phyloP scores from a whole-genome alignment of 2,329 filamentous ascomycete genomes.

The Lachnellula occidentalis region DNA sequence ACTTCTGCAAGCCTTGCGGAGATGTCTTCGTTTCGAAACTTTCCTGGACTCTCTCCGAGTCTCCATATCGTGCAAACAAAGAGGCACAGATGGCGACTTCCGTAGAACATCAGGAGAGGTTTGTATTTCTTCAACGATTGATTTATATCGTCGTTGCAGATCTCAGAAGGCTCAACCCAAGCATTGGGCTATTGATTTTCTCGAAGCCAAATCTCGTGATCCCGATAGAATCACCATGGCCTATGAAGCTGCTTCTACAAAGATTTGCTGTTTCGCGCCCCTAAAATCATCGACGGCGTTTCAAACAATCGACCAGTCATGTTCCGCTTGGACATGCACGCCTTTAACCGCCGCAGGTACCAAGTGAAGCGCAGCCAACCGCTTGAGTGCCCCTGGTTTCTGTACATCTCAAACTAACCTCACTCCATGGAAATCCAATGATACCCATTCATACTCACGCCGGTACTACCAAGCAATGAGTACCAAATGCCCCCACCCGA shows the following conservation, averaged over 20 bases:
- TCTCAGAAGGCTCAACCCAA: neutral
- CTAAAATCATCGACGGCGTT: slow-evolving; percentile 1
- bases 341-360: slow-evolving; percentile 9
- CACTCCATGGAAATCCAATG: neutral
- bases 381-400: slow-evolving; percentile 5
- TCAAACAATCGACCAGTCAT: slow-evolving; percentile 14
- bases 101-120: too few species aligned
- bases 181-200: neutral
- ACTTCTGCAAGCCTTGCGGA: too few species aligned
- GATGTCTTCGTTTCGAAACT: too few species aligned
- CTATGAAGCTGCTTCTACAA: slow-evolving; percentile 1
- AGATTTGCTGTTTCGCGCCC: neutral
- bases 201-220: slow-evolving; percentile 1
- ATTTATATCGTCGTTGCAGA: neutral
- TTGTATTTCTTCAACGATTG: too few species aligned
- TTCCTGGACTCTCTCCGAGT: too few species aligned
- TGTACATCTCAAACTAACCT: neutral
- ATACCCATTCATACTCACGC: neutral
- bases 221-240: neutral
- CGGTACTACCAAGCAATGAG: too few species aligned
- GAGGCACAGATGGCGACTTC: too few species aligned
- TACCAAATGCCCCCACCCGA: too few species aligned
- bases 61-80: too few species aligned
- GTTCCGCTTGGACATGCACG: neutral
- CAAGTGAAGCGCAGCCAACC: slow-evolving; percentile 9